phyloP scores from a whole-genome alignment of 345 rosid species.

The Eucalyptus shirleyi region DNA sequence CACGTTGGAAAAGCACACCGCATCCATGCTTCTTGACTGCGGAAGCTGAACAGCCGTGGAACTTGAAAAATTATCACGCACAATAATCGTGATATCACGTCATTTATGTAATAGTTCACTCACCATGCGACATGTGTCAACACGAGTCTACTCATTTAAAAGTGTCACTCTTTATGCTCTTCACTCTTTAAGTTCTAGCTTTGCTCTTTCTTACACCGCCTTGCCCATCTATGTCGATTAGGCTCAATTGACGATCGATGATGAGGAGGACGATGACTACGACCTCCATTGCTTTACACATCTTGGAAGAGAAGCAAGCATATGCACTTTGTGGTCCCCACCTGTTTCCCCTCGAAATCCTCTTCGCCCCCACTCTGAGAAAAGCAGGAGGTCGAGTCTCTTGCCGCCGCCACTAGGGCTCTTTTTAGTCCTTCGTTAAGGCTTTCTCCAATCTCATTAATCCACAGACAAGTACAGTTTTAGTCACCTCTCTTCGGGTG shows the following conservation, averaged over 20 bases:
- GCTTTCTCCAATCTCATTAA: neutral
- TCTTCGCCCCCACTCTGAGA: neutral
- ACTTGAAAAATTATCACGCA: too few relatives aligned
- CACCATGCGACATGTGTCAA: neutral
- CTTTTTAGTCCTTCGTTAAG: neutral
- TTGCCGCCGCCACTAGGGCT: too few relatives aligned
- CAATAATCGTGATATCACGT: accelerated
- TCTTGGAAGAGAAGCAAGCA: neutral
- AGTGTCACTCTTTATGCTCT: too few relatives aligned
- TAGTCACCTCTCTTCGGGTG: neutral
- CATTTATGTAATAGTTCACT: neutral
- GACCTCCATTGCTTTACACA: neutral
- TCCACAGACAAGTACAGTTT: neutral
- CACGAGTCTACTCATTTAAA: neutral
- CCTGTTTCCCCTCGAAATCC: neutral
- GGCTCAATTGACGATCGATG: neutral
- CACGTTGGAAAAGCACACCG: neutral
- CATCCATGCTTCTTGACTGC: neutral
- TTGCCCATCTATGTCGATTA: neutral
- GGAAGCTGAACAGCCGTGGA: neutral
- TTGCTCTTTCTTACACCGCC: neutral
- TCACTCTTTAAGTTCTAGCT: too few relatives aligned
- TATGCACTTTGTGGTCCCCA: neutral
- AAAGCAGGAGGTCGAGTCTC: too few relatives aligned
- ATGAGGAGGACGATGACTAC: neutral